phyloP scores from a whole-genome alignment of 495 filamentous ascomycete genomes.

The Cenococcum geophilum region DNA sequence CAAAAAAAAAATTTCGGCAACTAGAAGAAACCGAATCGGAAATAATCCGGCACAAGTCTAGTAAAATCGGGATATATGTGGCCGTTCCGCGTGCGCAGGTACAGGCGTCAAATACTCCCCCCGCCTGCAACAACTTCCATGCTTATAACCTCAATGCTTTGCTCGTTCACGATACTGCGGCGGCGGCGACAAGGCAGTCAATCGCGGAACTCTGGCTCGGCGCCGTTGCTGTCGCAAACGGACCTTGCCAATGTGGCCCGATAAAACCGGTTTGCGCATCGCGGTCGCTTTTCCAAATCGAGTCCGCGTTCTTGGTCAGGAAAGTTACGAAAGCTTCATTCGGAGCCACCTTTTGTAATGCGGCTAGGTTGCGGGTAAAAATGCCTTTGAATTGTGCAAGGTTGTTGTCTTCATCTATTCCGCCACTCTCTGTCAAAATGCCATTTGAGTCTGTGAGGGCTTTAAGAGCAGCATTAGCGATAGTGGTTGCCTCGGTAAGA shows the following conservation, averaged over 20 bases:
- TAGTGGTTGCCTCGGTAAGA: conserved; percentile 51
- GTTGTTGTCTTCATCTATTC: conserved; percentile 56
- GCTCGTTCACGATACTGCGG: conserved; percentile 34
- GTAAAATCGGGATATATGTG: no score
- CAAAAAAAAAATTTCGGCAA: no score
- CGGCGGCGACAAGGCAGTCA: conserved; percentile 64
- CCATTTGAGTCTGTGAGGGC: conserved; percentile 51
- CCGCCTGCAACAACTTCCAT: not conserved
- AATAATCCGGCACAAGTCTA: no score
- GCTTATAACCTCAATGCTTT: not conserved
- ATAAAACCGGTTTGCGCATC: conserved; percentile 46
- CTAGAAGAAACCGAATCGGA: no score
- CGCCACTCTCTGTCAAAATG: conserved; percentile 61
- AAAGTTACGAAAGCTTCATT: conserved; percentile 48
- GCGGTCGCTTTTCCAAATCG: conserved; percentile 61
- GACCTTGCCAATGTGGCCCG: conserved; percentile 55
- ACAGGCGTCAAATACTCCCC: not conserved
- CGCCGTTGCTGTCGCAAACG: conserved; percentile 44
- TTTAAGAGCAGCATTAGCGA: conserved; percentile 59
- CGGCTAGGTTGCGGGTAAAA: conserved; percentile 62
- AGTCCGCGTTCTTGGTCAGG: conserved; percentile 56
- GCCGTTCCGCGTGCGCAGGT: no score
- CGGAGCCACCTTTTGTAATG: conserved; percentile 50
- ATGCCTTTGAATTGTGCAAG: conserved; percentile 73
- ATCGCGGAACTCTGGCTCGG: conserved; percentile 62